These are phyloP conservation scores for Claviceps spartinae DNA, from an alignment of 2,329 filamentous ascomycete species.

Conservation along the genomic window DNA sequence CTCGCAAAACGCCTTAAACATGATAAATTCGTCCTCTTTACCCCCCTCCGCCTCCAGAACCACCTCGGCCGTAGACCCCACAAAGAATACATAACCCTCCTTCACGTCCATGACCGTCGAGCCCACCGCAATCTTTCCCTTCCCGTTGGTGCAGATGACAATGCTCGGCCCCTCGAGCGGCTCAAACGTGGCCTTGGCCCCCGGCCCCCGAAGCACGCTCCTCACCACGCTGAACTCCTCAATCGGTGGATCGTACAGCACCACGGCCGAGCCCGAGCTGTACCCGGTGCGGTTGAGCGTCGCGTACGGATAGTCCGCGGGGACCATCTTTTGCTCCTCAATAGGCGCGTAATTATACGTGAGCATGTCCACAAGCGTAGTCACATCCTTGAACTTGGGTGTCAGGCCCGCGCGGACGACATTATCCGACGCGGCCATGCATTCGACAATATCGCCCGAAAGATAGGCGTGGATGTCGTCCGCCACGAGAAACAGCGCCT, in stretches of 20 bases:
- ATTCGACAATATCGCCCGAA: conserved; percentile 91
- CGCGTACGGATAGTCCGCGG: conserved; percentile 72
- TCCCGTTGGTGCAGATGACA: conserved; percentile 75
- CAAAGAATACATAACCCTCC: conserved; percentile 66
- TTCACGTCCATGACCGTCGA: conserved; percentile 62
- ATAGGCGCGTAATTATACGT: conserved; percentile 95
- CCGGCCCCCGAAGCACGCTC: conserved; percentile 55
- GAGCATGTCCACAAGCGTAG: conserved; percentile 76
- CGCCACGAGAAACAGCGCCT: conserved; percentile 90
- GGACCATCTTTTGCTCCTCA: conserved; percentile 83
- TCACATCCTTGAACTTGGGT: conserved; percentile 94
- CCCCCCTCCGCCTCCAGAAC: conserved; percentile 55
- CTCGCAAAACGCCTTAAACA: conserved; percentile 92
- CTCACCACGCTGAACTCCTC: conserved; percentile 89
- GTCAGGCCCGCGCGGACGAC: conserved; percentile 95
- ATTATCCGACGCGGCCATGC: conserved; percentile 98
- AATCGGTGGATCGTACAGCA: conserved; percentile 88
- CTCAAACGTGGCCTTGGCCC: conserved; percentile 79
- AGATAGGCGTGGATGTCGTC: conserved; percentile 97
- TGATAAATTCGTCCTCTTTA: conserved; percentile 59
- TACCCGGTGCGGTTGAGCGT: conserved; percentile 74
- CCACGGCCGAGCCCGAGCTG: conserved; percentile 55
- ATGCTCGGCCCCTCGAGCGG: conserved; percentile 80
- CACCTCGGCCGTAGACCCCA: conserved; percentile 76
- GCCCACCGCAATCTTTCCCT: conserved; percentile 74